These are phyloP conservation scores for Pythium coloratum DNA, from an alignment of 352 stramenopile genomes.

Conservation along the genomic window DNA sequence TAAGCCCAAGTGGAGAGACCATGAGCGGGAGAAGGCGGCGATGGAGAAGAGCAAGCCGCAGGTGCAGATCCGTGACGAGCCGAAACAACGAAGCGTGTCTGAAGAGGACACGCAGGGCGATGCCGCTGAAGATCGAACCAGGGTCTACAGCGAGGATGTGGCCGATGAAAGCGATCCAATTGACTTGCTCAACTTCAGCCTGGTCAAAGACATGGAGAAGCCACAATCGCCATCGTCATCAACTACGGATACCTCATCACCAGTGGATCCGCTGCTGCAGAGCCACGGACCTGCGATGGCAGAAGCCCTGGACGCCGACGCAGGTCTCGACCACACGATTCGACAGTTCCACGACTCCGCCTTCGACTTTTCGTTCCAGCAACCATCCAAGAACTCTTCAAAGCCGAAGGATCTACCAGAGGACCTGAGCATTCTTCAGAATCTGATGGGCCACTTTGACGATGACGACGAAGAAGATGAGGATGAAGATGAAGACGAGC, in stretches of 20 bases:
- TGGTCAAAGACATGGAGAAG: slow-evolving; percentile 11
- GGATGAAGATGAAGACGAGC: slow-evolving; percentile 21
- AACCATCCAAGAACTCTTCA: background rate
- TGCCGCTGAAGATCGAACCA: slow-evolving; percentile 15
- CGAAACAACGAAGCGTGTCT: background rate
- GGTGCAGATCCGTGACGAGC: slow-evolving; percentile 15
- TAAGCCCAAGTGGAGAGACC: slow-evolving; percentile 25
- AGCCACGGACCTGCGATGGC: slow-evolving; percentile 34
- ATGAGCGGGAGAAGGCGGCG: slow-evolving; percentile 13
- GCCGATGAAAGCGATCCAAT: slow-evolving; percentile 8
- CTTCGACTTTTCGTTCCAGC: slow-evolving; percentile 42
- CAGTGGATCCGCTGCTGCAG: slow-evolving; percentile 24
- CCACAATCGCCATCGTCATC: slow-evolving; percentile 17
- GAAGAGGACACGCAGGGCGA: slow-evolving; percentile 8
- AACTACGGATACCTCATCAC: slow-evolving; percentile 10
- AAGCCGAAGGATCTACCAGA: background rate
- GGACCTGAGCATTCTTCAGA: slow-evolving; percentile 25
- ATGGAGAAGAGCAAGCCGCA: slow-evolving; percentile 19
- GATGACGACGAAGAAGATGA: slow-evolving; percentile 33
- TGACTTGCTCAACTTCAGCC: slow-evolving; percentile 17
- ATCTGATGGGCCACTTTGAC: slow-evolving; percentile 39
- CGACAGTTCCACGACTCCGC: slow-evolving; percentile 71
- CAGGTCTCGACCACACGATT: slow-evolving; percentile 29
- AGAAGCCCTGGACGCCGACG: slow-evolving; percentile 30
- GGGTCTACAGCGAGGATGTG: background rate